These are phyloP conservation scores for Elsinoe australis DNA, from an alignment of 2,329 filamentous ascomycete genomes.

Conservation along the genomic window DNA sequence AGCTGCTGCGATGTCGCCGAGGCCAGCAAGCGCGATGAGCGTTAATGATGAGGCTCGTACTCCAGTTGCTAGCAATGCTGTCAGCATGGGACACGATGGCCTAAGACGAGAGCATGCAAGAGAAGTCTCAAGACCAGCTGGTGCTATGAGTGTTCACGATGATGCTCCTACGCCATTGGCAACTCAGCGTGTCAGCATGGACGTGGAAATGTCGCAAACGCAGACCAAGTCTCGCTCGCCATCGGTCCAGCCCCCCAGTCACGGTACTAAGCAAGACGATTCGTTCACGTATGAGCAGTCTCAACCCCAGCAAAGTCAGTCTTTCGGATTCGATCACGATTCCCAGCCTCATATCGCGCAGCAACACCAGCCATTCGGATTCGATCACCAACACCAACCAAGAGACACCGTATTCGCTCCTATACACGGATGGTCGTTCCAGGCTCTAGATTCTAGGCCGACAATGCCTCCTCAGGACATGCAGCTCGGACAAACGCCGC, in stretches of 20 bases:
- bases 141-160: no score
- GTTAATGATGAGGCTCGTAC: not conserved
- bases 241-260: not conserved
- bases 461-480: no score
- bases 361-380: not conserved
- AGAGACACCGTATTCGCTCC: not conserved
- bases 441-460: not conserved
- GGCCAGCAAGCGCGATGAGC: conserved; percentile 1
- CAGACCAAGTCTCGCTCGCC: not conserved
- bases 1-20: not conserved
- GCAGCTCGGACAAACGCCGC: no score
- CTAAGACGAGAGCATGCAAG: no score
- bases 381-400: not conserved
- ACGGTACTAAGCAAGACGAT: not conserved
- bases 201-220: conserved; percentile 9
- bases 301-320: no score
- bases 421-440: not conserved
- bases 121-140: no score
- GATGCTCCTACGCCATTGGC: not conserved
- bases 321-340: no score
- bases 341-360: not conserved
- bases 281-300: not conserved
- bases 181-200: not conserved
- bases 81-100: no score
- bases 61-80: no score